A percentile compares a stretch with the other conserved stretches of the same genome.
phyloP scores from a whole-genome alignment of 1,284 basidiomycete genomes.

The Cryptococcus sp. region DNA sequence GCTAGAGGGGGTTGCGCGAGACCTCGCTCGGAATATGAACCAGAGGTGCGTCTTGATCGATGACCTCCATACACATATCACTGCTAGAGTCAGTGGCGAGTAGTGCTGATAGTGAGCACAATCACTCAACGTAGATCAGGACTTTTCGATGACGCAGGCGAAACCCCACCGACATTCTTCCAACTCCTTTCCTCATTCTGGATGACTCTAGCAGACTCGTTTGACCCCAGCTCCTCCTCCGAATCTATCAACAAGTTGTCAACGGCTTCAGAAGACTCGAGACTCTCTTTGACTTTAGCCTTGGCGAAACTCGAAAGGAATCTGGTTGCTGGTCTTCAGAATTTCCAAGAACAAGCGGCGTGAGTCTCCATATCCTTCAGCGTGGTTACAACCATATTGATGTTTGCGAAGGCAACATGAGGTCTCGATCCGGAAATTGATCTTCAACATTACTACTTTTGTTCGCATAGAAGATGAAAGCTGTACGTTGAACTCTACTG shows the following conservation, averaged over 20 bases:
- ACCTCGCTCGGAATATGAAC: conserved; percentile 33
- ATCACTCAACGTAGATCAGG: not conserved
- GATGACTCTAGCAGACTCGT: conserved; percentile 12
- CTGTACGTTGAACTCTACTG: conserved; percentile 26
- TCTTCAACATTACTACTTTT: conserved; percentile 47
- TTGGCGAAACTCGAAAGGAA: conserved; percentile 46
- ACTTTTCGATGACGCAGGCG: not conserved
- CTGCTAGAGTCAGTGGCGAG: no score
- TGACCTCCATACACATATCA: not conserved
- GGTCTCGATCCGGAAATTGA: conserved; percentile 25
- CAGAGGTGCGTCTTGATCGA: conserved; percentile 27
- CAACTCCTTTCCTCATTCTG: conserved; percentile 14
- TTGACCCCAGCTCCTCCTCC: conserved; percentile 19
- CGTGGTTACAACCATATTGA: not conserved
- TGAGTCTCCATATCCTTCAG: conserved; percentile 16
- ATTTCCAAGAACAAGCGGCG: conserved; percentile 31
- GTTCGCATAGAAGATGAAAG: conserved; percentile 38
- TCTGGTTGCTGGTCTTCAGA: conserved; percentile 38
- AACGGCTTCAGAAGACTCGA: conserved; percentile 23
- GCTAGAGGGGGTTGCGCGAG: conserved; percentile 26
- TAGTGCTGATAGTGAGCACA: not conserved
- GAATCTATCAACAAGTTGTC: not conserved
- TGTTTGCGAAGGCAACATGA: conserved; percentile 27
- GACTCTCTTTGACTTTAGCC: conserved; percentile 27
- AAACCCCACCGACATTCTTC: conserved; percentile 10